Conservation (phyloP, 2,329 filamentous ascomycete genomes). For the Calonectria pseudoturangicola region DNA sequence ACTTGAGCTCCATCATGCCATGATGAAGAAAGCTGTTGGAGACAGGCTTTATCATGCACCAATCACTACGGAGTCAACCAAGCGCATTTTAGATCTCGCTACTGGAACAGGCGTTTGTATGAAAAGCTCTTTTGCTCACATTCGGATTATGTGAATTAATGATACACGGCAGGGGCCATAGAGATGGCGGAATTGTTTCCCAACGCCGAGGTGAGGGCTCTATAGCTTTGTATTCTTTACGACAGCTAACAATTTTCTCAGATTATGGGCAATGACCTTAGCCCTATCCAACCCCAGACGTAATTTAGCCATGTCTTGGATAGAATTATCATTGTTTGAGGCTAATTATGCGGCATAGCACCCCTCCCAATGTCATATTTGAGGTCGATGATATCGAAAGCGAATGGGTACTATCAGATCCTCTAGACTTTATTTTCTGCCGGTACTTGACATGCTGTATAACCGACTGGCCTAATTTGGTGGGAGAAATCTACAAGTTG, state of each 20-base stretch:
- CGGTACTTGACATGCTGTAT: slow-evolving; percentile 57
- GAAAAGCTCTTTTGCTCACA: neutral
- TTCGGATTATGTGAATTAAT: neutral
- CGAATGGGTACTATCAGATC: slow-evolving; percentile 49
- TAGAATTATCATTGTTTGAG: neutral
- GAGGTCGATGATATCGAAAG: slow-evolving; percentile 60
- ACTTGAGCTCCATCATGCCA: slow-evolving; percentile 7
- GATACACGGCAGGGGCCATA: neutral
- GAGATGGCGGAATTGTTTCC: slow-evolving; percentile 12
- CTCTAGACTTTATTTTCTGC: slow-evolving; percentile 61
- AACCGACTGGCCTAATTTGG: slow-evolving; percentile 55
- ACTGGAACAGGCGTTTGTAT: slow-evolving; percentile 16
- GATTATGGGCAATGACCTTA: slow-evolving; percentile 17
- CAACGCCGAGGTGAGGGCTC: neutral
- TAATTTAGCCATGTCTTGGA: neutral
- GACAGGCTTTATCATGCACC: slow-evolving; percentile 16
- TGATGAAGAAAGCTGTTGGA: slow-evolving; percentile 15
- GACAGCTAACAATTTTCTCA: neutral
- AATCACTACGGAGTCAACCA: neutral
- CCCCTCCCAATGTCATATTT: slow-evolving; percentile 4
- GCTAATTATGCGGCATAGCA: neutral
- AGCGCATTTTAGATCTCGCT: neutral
- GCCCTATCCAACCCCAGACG: slow-evolving; percentile 3
- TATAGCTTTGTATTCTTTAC: neutral
- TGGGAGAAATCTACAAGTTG: slow-evolving; percentile 50